phyloP scores from a whole-genome alignment of 2,329 filamentous ascomycete species.

The Aspergillus sp. region DNA sequence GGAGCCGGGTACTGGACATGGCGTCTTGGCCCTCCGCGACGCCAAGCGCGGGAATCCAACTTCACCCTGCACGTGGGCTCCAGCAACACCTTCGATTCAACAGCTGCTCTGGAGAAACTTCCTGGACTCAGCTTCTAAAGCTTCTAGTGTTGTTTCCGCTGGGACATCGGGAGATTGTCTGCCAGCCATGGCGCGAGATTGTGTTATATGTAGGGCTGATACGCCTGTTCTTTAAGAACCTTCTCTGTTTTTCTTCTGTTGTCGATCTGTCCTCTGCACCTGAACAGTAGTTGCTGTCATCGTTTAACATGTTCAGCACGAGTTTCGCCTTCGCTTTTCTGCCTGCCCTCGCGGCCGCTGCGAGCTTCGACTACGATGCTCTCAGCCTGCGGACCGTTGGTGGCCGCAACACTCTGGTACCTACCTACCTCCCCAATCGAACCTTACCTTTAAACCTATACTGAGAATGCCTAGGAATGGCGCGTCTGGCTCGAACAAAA shows the following conservation, averaged over 20 bases:
- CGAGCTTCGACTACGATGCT: conserved; percentile 4
- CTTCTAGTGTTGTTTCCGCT: conserved; percentile 55
- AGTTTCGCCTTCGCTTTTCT: neutral
- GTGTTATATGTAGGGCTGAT: conserved; percentile 31
- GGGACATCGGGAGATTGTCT: conserved; percentile 58
- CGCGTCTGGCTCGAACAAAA: conserved; percentile 9
- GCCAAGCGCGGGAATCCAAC: neutral
- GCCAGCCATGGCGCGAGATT: conserved; percentile 49
- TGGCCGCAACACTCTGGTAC: conserved; percentile 2
- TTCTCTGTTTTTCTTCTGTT: neutral
- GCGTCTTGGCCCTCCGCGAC: neutral
- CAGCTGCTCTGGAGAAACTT: neutral
- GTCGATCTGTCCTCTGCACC: neutral
- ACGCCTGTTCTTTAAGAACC: neutral
- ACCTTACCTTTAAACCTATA: neutral
- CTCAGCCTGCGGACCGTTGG: conserved; percentile 6
- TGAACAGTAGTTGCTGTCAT: neutral
- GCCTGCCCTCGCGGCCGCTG: neutral
- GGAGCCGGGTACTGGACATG: neutral
- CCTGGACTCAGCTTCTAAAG: conserved; percentile 55
- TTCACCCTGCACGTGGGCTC: neutral
- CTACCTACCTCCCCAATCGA: too few relatives aligned
- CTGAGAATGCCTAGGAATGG: conserved; percentile 3
- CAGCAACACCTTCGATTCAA: neutral
- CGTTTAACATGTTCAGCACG: neutral